Percentiles rank a stretch among this genome's conserved stretches.
Evolutionary conservation across 2,329 filamentous ascomycete genomes (phyloP).

Genomic region (Neurospora crassa): DNA sequence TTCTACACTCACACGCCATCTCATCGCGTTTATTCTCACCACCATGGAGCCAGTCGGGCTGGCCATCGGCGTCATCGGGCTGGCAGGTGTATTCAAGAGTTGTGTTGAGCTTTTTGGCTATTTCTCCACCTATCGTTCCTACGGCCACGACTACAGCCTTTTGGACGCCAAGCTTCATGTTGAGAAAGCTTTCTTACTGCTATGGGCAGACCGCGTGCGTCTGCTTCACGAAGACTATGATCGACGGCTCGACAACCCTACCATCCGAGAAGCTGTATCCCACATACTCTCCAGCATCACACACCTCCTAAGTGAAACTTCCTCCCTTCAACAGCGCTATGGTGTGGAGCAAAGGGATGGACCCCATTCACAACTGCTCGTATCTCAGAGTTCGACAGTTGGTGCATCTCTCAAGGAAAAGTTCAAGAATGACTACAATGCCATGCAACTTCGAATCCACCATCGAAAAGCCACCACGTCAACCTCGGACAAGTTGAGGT

Average conservation of each 20-base stretch:
- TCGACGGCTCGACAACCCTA: conserved; percentile 8
- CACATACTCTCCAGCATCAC: conserved; percentile 5
- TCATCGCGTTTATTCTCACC: not conserved
- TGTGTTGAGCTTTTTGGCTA: not conserved
- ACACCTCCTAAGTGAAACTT: conserved; percentile 1
- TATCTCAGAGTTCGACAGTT: not conserved
- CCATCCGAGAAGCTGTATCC: conserved; percentile 1
- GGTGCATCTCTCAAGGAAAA: not conserved
- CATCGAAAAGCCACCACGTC: not conserved
- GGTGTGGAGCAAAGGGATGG: not conserved
- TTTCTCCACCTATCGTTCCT: not conserved
- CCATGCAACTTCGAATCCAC: not conserved
- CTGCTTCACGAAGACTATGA: conserved; percentile 11
- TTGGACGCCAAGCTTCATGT: conserved; percentile 17
- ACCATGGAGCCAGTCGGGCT: not conserved
- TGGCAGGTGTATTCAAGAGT: not conserved
- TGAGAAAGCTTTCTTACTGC: conserved; percentile 14
- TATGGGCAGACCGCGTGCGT: conserved; percentile 14
- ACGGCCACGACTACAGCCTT: conserved; percentile 11
- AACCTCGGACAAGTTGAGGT: conserved; percentile 4
- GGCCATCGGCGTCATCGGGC: not conserved
- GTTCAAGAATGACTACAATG: not conserved
- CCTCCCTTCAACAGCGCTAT: conserved; percentile 6
- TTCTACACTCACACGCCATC: not conserved
- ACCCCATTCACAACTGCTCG: not conserved